Conservation (phyloP, 108 stramenopile species). For the Cyclotella baltica region DNA sequence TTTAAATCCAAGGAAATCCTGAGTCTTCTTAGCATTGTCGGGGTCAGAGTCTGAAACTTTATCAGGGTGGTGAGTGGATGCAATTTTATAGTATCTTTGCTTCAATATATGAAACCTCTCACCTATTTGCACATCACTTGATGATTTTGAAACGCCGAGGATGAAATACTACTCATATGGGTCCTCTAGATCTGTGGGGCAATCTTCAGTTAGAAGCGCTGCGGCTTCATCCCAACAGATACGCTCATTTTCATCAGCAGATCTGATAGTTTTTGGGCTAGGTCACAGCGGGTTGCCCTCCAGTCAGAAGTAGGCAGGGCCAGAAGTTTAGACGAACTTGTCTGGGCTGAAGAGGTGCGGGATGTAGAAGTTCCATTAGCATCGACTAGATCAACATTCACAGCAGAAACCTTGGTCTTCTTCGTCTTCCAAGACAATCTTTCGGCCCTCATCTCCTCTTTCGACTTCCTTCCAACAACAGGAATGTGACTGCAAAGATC, state of each 20-base stretch:
- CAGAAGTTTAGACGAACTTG: too few species aligned
- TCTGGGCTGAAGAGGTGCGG: too few species aligned
- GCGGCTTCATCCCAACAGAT: constrained; percentile 3
- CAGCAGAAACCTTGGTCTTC: too few species aligned
- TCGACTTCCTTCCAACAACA: too few species aligned
- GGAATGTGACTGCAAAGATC: too few species aligned
- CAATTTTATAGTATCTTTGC: background rate
- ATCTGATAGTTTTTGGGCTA: background rate
- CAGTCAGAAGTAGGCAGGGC: constrained; percentile 21
- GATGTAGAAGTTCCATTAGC: too few species aligned
- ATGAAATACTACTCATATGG: background rate
- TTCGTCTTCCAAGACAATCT: too few species aligned
- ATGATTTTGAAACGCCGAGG: background rate
- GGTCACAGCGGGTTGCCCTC: background rate
- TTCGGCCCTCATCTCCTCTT: too few species aligned
- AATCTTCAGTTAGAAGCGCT: background rate
- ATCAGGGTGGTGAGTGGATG: background rate
- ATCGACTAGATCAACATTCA: too few species aligned
- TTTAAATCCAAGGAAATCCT: background rate
- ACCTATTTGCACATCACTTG: background rate
- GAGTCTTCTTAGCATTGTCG: background rate
- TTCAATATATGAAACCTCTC: background rate
- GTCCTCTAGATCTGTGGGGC: constrained; percentile 2
- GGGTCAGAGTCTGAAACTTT: background rate
- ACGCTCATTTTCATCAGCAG: background rate